Evolutionary conservation across 108 stramenopile species (phyloP).

Genomic region (Discostella stelligeroides): DNA sequence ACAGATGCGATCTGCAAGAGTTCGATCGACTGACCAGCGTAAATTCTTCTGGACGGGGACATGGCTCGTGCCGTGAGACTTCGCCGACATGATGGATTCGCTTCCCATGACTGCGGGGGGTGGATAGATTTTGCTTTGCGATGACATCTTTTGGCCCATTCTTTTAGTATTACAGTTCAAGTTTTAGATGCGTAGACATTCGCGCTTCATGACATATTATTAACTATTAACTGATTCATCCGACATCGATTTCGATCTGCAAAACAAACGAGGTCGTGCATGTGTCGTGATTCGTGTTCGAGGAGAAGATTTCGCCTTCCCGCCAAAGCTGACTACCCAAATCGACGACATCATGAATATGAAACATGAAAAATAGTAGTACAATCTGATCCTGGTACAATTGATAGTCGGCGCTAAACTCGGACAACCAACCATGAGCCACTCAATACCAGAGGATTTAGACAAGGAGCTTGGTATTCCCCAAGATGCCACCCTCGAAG

Average conservation of each 20-base stretch:
- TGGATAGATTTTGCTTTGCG: conserved; percentile 5
- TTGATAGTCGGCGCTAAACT: too few relatives aligned
- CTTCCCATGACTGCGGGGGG: conserved; percentile 66
- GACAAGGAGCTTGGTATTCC: conserved; percentile 42
- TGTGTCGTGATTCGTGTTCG: too few relatives aligned
- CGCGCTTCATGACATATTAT: too few relatives aligned
- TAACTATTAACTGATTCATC: too few relatives aligned
- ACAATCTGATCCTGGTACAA: too few relatives aligned
- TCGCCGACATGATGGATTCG: conserved; percentile 55
- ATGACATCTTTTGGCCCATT: conserved; percentile 3
- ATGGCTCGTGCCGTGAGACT: conserved; percentile 50
- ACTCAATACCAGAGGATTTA: conserved; percentile 9
- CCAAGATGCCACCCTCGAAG: conserved; percentile 27
- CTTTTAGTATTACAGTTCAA: too few relatives aligned
- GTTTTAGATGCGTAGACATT: too few relatives aligned
- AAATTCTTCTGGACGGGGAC: conserved; percentile 68
- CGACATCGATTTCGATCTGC: too few relatives aligned
- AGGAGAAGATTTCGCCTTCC: too few relatives aligned
- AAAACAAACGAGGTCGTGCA: too few relatives aligned
- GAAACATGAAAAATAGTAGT: not conserved
- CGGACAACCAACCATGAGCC: conserved; percentile 8
- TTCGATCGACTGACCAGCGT: conserved; percentile 75
- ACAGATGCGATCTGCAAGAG: conserved; percentile 79
- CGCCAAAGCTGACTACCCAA: too few relatives aligned
- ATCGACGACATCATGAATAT: too few relatives aligned